Base-by-base conservation (phyloP, 1,139 yeast species). In the Debaryomycetaceae sp. region DNA sequence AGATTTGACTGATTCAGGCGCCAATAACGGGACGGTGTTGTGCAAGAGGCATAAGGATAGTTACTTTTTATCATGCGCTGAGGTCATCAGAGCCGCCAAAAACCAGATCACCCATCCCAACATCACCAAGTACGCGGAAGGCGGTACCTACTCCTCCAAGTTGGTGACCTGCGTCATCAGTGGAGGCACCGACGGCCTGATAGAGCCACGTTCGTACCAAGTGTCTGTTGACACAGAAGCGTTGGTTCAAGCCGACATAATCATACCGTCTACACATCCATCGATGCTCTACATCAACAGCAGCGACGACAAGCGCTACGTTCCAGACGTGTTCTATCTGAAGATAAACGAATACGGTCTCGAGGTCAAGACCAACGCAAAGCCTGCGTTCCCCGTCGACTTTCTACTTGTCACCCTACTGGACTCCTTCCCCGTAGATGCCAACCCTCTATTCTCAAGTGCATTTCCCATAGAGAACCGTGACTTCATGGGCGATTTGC, bases 331-430 rank as follows among this genome's bases (percentile, higher is more conserved):
- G 22, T 87, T 88, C 57, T 95, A 85, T 72, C 81, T 83, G 65
- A 83, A 81, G 60, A 77, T 82, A 53, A 95, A 95, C 60, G 97
- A 95, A 63, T 95, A 93, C 65, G 89, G 90, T 6, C 71, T 90
- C 24, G 84, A 89, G 41, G 95, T 93, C 14, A 90, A 89, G 59
- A 81, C 83, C 38, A 87, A 88, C 58, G 99, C 98, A 11, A 88
- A 87, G 59, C 98, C 99, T 0, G 89, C 96, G 6, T 90, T 95
- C 64, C 99, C 99, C 0, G 95, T 89, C 13, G 99, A 95, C 53
- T 95, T 88, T 62, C 67, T 95, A 49, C 68, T 95, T 43, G 96
- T 93, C 0, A 85, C 97, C 3, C 68, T 93, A 49, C 86, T 96
- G 13, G 98, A 93, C 62, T 96, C 99, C 1, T 93, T 93, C 76